Conservation (phyloP, 139 green algal species). For the Coccomyxa sp. region DNA sequence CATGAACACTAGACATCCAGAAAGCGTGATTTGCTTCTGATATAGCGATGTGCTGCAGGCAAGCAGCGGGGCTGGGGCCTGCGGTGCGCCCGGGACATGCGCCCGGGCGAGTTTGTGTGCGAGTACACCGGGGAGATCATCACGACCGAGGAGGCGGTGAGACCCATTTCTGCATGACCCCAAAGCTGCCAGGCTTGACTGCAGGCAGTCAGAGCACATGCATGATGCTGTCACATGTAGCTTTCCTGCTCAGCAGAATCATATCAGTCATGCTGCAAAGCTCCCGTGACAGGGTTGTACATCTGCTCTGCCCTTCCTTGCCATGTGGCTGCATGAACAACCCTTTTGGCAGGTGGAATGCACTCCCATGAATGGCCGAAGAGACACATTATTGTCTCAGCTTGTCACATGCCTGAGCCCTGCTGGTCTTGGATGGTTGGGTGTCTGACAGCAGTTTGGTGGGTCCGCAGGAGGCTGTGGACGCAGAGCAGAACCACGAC, state of each 20-base stretch:
- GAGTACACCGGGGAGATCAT: conserved; percentile 52
- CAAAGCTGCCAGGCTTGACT: background rate
- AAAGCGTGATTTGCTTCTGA: no score
- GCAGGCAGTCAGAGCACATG: background rate
- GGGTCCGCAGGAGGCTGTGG: background rate
- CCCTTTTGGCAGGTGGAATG: background rate
- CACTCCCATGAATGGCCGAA: background rate
- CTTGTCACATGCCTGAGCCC: background rate
- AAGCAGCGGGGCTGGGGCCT: conserved; percentile 53
- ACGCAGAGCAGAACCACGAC: conserved; percentile 9
- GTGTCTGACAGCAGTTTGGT: background rate
- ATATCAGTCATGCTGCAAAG: background rate
- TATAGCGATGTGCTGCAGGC: no score
- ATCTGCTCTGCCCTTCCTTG: background rate
- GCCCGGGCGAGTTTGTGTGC: conserved; percentile 45
- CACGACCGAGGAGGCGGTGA: conserved; percentile 39
- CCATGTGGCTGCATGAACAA: no score
- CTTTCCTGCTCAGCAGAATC: background rate
- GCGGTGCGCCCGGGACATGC: conserved; percentile 42
- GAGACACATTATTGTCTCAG: background rate
- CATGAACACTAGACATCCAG: no score
- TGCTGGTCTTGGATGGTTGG: background rate
- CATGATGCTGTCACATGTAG: background rate
- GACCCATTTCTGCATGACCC: background rate
- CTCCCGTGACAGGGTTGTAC: background rate